Conservation (phyloP, 805 yeast genomes). For the Candida manassasensis region DNA sequence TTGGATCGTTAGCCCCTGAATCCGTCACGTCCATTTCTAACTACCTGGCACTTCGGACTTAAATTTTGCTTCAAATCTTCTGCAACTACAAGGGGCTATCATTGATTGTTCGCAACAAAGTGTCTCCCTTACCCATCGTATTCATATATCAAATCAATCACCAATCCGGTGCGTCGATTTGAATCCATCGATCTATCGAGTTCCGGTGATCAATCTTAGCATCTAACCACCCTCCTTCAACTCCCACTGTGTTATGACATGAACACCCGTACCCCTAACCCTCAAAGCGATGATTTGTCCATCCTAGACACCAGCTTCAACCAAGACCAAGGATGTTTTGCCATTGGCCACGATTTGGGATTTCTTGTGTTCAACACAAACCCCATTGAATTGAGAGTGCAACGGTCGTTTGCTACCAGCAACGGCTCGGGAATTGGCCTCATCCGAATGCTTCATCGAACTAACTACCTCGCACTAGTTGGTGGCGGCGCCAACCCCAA, state of each 20-base stretch:
- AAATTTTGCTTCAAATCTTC: no score
- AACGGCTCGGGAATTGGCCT: constrained; percentile 48
- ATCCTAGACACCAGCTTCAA: constrained; percentile 64
- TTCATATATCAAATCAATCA: no score
- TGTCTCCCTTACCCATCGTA: no score
- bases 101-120: no score
- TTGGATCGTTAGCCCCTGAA: no score
- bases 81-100: no score
- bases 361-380: constrained; percentile 82
- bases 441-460: constrained; percentile 79
- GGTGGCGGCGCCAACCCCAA: constrained; percentile 86
- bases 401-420: constrained; percentile 42
- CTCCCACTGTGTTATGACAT: constrained; percentile 8
- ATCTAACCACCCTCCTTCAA: no score
- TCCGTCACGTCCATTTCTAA: no score
- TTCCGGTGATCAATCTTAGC: no score
- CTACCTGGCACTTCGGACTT: no score
- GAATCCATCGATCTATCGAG: no score
- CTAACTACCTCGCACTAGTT: constrained; percentile 83
- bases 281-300: constrained; percentile 11
- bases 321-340: constrained; percentile 88
- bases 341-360: constrained; percentile 75
- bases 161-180: no score
- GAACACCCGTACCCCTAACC: constrained; percentile 17
- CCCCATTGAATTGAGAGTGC: constrained; percentile 75